These are phyloP conservation scores for Sorghum bicolor DNA, from an alignment of 176 grass and related monocot species.

Conservation along the genomic window Sorghum_bicolor_NCBIv3 NC_012876.2:39101501-39102000, in stretches of 20 bases:
- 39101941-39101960: not conserved
- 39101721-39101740: conserved; percentile 48
- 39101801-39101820: not conserved
- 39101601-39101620: not conserved
- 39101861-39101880: conserved; percentile 20
- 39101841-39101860: not conserved
- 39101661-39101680: conserved; percentile 18
- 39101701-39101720: conserved; percentile 82
- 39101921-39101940: not conserved
- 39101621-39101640: not conserved
- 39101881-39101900: conserved; percentile 33
- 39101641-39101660: not conserved
- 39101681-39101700: conserved; percentile 40
- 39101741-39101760: conserved; percentile 17
- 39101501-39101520: not conserved
- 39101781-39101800: conserved; percentile 35
- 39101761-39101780: conserved; percentile 52
- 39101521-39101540: conserved; percentile 56
- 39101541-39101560: conserved; percentile 68
- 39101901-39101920: conserved; percentile 40
- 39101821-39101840: not conserved
- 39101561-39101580: conserved; percentile 85
- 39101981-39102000: not conserved
- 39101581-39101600: conserved; percentile 59
- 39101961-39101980: not conserved